Base-by-base conservation (phyloP, 2,329 filamentous ascomycete species). In the Fusarium armeniacum region DNA sequence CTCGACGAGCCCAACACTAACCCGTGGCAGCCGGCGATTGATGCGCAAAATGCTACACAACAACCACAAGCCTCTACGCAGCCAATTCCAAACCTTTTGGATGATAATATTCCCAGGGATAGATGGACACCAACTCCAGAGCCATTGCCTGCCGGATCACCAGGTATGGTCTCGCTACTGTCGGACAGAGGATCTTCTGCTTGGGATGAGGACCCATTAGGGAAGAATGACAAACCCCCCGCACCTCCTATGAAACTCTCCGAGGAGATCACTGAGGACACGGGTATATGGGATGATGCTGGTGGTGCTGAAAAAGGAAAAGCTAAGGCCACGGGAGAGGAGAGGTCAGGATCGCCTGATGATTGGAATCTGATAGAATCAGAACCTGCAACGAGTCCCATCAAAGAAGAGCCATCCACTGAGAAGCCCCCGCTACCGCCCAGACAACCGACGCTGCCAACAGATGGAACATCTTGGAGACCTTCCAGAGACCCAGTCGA, bases 351-450 rank as follows among this genome's bases (percentile, higher is more conserved):
- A 13, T 71, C 67, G 15, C 51, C 78, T 10, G 82, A 86, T 8
- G 85, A 83, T 40, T 87, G 85, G 85, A 86, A 84, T 56, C 62
- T 87, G 56, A 82, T 87, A 49, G 85, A 87, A 40, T 73, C 79
- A 22, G 83, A 82, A 24, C 72, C 79, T 11, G 71, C 73, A 15
- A 68, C 72, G 7, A 70, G 65, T 16, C 59, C 65, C 3, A 24
- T 47, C 13, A 63, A 62, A 28, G 61, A 62, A 28, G 61, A 71
- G n/a, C 13, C 58, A 3, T 20, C 53, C 58, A 41, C 59, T 24
- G 28, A 68, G 12, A 76, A 74, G 38, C 81, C 83, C 2, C 71
- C 77, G 9, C 67, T 84, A 12, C 84, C 83, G 4, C 80, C 83
- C 0, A 77, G 81, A 44, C 64, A 71, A 16, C 65, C 73, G 20